Evolutionary conservation across 805 yeast genomes (phyloP), one percentile per base, ranked within the genome.

Genomic region (Candida argentea): DNA sequence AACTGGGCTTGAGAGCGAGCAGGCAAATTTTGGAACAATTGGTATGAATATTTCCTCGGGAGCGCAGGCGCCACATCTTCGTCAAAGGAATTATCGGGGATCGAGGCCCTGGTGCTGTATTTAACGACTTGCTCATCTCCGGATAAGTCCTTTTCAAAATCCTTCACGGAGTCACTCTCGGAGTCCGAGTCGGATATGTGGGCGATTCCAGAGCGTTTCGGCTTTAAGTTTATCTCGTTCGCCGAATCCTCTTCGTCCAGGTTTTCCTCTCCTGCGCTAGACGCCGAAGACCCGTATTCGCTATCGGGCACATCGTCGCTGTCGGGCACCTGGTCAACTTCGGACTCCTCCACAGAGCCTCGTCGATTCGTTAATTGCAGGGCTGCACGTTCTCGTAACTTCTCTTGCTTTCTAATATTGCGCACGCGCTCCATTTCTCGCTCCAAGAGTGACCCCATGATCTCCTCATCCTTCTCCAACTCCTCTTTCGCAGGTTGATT

Each of bases 371-470:
- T n/a, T n/a, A n/a, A n/a, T n/a, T n/a, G n/a, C n/a, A n/a, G n/a
- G n/a, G n/a, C n/a, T 5, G 55, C 71, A 43, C 36, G 56, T 43
- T 46, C 64, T 43, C 44, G 42, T 14, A 55, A 29, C 37, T 55
- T 58, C 35, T 67, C 72, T 31, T 54, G 49, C 36, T 55, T 57
- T 25, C 72, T 57, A 17, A 70, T 57, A 12, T 57, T 56, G 28
- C 60, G 47, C 10, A 56, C 68, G 37, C 76, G 57, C 32, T 63
- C 64, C 35, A 69, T 61, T 42, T 70, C 76, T 32, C 67, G 57
- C 37, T 70, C 70, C 38, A 73, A 52, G 23, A 62, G 47, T 7
- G 55, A 46, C 5, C 61, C 65, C 66, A 61, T 59, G 15, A 52
- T 52, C 26, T 59, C 66, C 24, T 61, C 68, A 27, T 61, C 66